Evolutionary conservation across 2,329 filamentous ascomycete genomes (phyloP), one percentile per base, ranked within the genome.

Genomic region (Beauveria pseudobassiana): DNA sequence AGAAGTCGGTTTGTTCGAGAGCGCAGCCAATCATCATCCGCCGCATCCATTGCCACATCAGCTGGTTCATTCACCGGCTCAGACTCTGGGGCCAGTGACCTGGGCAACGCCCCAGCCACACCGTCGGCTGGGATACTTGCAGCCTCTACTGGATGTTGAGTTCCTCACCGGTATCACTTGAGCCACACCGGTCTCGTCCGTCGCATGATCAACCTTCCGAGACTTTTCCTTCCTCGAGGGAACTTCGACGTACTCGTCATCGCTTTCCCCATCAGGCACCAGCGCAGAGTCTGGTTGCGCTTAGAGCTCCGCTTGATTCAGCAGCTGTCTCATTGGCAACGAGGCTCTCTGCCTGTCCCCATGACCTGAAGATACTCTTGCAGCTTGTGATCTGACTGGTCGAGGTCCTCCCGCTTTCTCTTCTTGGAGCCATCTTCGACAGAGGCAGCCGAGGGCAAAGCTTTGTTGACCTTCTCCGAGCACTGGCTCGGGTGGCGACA

Each of bases 1-100:
- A 97, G 80, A 54, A 96, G 78, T 68, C 93, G 85, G 75, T 88
- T 97, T 16, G 93, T 98, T 67, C 90, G 86, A 65, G 90, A 93
- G 62, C 93, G 87, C 67, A 97, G 80, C 95, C 95, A 99, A 74
- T 98, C 93, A 64, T 88, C 86, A 75, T 97, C 92, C 24, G 88
- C 87, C 3, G 87, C 80, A 56, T 78, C 77, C 67, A 71, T 61
- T 67, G 69, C 62, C 49, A 43, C 55, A n/a, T 40, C 55, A 9
- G 30, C 54, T 58, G 54, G 16, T 52, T 63, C 55, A 18, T 68
- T 66, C 49, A 70, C 67, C 61, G 66, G 65, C 57, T 69, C 66
- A 58, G 65, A 63, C 57, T 65, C 64, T 61, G 69, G 66, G 61
- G 48, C 24, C 43, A 34, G 30, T 20, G 57, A 20, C 34, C 55